phyloP scores from a whole-genome alignment of 2,329 filamentous ascomycete species.

The Aureobasidium leucospermi region DNA sequence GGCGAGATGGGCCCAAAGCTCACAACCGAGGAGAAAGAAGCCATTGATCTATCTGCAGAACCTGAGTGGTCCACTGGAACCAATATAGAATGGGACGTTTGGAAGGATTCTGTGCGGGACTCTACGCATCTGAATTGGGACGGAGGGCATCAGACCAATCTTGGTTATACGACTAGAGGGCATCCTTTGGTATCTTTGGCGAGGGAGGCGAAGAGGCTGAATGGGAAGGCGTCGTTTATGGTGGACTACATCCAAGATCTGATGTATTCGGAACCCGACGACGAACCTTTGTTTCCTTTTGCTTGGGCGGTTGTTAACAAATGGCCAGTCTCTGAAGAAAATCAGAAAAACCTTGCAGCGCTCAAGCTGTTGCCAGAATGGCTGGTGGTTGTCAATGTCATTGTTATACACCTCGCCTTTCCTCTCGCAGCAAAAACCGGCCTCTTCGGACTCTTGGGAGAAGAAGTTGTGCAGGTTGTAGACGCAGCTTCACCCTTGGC shows the following conservation, averaged over 20 bases:
- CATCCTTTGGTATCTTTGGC: constrained; percentile 1
- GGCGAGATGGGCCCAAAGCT: too few species aligned
- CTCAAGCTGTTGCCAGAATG: constrained; percentile 10
- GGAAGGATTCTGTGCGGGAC: neutral
- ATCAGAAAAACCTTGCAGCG: neutral
- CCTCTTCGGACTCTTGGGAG: constrained; percentile 14
- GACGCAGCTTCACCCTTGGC: constrained; percentile 5
- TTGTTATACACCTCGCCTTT: constrained; percentile 14
- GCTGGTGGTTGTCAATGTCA: constrained; percentile 14
- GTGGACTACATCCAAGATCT: neutral
- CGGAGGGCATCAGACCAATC: neutral
- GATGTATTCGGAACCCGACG: neutral
- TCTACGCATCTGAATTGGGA: constrained; percentile 8
- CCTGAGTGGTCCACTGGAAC: too few species aligned
- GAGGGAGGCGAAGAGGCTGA: neutral
- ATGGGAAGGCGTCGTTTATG: constrained; percentile 5
- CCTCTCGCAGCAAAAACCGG: constrained; percentile 1
- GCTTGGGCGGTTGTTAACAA: neutral
- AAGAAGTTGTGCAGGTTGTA: constrained; percentile 16
- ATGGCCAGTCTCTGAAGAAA: neutral
- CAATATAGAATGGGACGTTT: too few species aligned
- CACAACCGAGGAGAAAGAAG: too few species aligned
- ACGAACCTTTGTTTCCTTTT: neutral
- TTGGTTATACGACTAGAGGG: neutral
- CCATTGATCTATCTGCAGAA: too few species aligned